Base-by-base conservation (phyloP, 306 rosid genomes). In the Sindora glabra region DNA sequence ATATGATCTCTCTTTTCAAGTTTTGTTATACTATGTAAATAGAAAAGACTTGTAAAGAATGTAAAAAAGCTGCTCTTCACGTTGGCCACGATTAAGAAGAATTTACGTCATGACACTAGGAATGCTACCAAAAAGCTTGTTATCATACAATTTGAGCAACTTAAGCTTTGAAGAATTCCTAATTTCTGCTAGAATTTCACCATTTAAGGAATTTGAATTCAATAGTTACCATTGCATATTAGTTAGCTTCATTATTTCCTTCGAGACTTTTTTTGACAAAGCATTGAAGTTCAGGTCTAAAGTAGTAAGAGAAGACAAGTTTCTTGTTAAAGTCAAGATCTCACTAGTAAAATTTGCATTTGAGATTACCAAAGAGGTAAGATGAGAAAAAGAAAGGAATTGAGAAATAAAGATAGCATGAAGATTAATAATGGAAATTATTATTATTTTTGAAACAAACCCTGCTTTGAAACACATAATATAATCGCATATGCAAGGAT, bases 401-500 rank as follows among this genome's bases (percentile, higher is more conserved):
- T 83, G 85, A 18, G 48, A n/a, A 3, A 96, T 89, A 68, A 91
- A 87, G 47, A 62, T 45, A 38, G 89, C 68, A 38, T 36, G 79
- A 71, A 91, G 74, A 58, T 81, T 77, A 27, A n/a, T n/a, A n/a
- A 83, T 60, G 25, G 87, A 91, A 13, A 78, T 68, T 73, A 91
- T 75, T 25, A 29, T 39, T 62, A 91, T 79, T 69, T 87, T 77
- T 16, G 88, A 68, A 59, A 91, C 95, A 67, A 74, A 75, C 4
- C 89, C 84, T 23, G 68, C 45, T 10, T 56, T 48, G 30, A 91
- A 87, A 72, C 97, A 91, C 19, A 70, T 74, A 62, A 91, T 71
- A 59, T 77, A 83, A 57, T 87, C 89, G 96, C 97, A 91, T 71
- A 56, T 79, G 78, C 97, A 91, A 37, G 97, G 97, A 77, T 48